phyloP scores from a whole-genome alignment of 2,329 filamentous ascomycete genomes.

The Alternaria viburni region DNA sequence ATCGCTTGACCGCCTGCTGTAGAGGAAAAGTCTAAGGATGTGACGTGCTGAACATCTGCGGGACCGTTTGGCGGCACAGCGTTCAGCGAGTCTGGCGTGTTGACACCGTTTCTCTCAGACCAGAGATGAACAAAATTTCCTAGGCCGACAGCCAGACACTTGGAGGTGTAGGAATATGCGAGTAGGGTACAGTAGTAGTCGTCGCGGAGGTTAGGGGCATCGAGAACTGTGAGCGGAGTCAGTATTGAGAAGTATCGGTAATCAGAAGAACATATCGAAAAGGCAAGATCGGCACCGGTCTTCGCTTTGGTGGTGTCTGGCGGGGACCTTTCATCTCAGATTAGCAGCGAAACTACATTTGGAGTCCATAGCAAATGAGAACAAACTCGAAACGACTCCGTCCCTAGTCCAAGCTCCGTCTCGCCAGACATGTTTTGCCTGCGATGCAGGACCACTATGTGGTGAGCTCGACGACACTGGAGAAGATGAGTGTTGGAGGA shows the following conservation, averaged over 20 bases:
- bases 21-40: constrained; percentile 90
- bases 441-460: neutral
- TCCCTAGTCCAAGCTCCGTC: constrained; percentile 51
- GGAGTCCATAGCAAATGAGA: constrained; percentile 1
- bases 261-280: constrained; percentile 68
- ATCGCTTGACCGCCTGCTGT: constrained; percentile 75
- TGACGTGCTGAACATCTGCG: constrained; percentile 62
- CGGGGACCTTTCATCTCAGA: constrained; percentile 24
- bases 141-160: constrained; percentile 83
- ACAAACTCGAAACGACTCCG: constrained; percentile 42
- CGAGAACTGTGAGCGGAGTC: constrained; percentile 70
- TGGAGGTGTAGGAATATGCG: constrained; percentile 77
- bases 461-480: constrained; percentile 12
- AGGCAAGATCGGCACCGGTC: constrained; percentile 69
- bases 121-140: constrained; percentile 83
- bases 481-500: constrained; percentile 59
- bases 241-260: constrained; percentile 28
- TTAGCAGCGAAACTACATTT: constrained; percentile 9
- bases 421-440: constrained; percentile 45
- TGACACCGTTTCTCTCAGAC: constrained; percentile 77
- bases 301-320: constrained; percentile 36
- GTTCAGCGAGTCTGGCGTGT: constrained; percentile 61
- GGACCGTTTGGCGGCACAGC: constrained; percentile 53
- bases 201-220: constrained; percentile 86
- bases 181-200: constrained; percentile 95